Evolutionary conservation across 768 basidiomycete species (phyloP).

Genomic region (Lyophyllum atratum): DNA sequence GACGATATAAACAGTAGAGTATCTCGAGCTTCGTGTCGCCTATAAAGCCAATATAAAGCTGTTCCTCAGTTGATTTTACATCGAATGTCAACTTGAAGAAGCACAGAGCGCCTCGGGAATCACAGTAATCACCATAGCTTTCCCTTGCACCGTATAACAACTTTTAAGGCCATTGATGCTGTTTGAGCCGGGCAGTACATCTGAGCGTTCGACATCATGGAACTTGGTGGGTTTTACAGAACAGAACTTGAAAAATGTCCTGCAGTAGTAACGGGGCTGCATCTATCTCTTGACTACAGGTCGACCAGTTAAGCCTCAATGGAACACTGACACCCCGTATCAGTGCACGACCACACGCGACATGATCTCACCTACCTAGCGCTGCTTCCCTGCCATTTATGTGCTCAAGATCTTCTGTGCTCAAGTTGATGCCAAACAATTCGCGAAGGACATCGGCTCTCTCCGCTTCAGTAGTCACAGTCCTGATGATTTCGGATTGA

Average conservation of each 20-base stretch:
- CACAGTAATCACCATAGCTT: too few relatives aligned
- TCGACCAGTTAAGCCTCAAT: background rate
- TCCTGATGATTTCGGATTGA: constrained; percentile 5
- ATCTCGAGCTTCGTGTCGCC: too few relatives aligned
- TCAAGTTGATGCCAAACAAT: constrained; percentile 11
- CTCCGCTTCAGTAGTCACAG: constrained; percentile 4
- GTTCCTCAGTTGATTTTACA: too few relatives aligned
- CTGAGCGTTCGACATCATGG: background rate
- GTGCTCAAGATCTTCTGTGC: constrained; percentile 1
- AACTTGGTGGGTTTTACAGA: background rate
- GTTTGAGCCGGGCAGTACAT: too few relatives aligned
- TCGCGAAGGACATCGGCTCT: constrained; percentile 9
- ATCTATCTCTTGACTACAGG: background rate
- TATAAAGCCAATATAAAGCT: too few relatives aligned
- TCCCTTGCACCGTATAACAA: too few relatives aligned
- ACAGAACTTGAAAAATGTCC: background rate
- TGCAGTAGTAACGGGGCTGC: background rate
- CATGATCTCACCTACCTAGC: constrained; percentile 45
- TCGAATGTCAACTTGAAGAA: too few relatives aligned
- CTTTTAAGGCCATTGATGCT: too few relatives aligned
- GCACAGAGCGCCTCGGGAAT: too few relatives aligned
- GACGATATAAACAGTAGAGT: too few relatives aligned
- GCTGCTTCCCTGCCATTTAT: constrained; percentile 43
- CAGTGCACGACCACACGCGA: background rate
- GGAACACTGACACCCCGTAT: too few relatives aligned